These are phyloP conservation scores for Protoeuglena noctilucae DNA, from an alignment of 139 green algal species.

Conservation along the genomic window DNA sequence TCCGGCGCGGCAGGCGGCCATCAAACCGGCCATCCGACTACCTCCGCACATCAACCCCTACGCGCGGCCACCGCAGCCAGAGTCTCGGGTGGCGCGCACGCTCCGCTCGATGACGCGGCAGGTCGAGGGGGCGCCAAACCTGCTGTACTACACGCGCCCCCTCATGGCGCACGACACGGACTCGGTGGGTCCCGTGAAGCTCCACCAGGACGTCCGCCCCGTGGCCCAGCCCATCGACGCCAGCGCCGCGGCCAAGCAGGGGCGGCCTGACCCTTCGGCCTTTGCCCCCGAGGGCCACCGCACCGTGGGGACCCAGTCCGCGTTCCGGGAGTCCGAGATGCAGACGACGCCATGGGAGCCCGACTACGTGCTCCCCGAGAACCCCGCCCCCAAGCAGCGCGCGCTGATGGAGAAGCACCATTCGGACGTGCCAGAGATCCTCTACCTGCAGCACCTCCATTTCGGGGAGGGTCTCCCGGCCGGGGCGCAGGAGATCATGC, in stretches of 20 bases:
- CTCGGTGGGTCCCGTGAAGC: not conserved
- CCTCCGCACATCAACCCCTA: not conserved
- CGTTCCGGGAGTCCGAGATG: conserved; percentile 54
- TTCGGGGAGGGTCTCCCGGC: conserved; percentile 42
- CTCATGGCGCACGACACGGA: not conserved
- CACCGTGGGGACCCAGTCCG: conserved; percentile 51
- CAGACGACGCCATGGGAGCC: conserved; percentile 52
- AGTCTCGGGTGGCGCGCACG: too few species aligned
- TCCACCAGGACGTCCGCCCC: not conserved
- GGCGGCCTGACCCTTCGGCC: too few species aligned
- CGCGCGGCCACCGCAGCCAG: not conserved
- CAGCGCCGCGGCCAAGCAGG: not conserved
- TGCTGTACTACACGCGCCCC: too few species aligned
- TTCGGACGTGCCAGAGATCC: conserved; percentile 40
- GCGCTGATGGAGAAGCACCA: conserved; percentile 24
- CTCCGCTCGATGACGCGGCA: too few species aligned
- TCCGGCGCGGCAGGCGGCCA: conserved; percentile 7
- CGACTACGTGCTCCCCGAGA: conserved; percentile 26
- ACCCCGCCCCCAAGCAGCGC: conserved; percentile 35
- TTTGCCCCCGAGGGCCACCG: conserved; percentile 2
- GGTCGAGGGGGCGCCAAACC: too few species aligned
- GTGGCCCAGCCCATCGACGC: not conserved
- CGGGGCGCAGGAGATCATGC: conserved; percentile 27
- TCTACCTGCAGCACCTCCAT: conserved; percentile 39
- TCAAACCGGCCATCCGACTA: not conserved